Percentiles rank a stretch among this genome's conserved stretches.
These are phyloP conservation scores for Ruellia speciosa DNA, from an alignment of 305 asterid genomes.

Conservation along the genomic window DNA sequence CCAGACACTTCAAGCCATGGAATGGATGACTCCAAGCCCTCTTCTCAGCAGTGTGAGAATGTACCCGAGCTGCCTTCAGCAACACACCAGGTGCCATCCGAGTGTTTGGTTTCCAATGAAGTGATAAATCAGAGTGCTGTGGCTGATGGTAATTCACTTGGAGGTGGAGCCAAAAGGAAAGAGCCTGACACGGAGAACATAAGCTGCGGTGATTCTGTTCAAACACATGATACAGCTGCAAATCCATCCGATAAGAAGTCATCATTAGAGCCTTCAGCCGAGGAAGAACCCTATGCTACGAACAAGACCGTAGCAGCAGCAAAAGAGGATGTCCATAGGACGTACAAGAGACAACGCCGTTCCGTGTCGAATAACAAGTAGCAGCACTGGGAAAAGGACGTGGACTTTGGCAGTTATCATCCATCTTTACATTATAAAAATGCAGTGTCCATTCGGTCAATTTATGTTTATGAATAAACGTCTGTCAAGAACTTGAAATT, in stretches of 20 bases:
- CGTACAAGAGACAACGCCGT: constrained; percentile 43
- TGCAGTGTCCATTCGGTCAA: too few species aligned
- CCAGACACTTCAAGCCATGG: constrained; percentile 21
- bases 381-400: neutral
- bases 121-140: constrained; percentile 5
- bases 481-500: too few species aligned
- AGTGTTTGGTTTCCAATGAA: constrained; percentile 27
- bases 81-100: constrained; percentile 10
- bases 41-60: constrained; percentile 18
- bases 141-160: constrained; percentile 16
- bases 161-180: constrained; percentile 30
- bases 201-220: constrained; percentile 10
- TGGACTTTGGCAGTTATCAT: neutral
- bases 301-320: constrained; percentile 19
- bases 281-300: constrained; percentile 23
- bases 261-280: constrained; percentile 20
- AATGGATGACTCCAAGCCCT: constrained; percentile 19
- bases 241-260: constrained; percentile 23
- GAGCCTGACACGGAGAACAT: constrained; percentile 21
- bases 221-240: constrained; percentile 15
- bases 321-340: constrained; percentile 36
- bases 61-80: constrained; percentile 18
- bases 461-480: too few species aligned
- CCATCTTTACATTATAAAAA: neutral
- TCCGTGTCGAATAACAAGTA: constrained; percentile 21